Conservation (phyloP, 208 protist genomes). For the Leishmania arabica region DNA sequence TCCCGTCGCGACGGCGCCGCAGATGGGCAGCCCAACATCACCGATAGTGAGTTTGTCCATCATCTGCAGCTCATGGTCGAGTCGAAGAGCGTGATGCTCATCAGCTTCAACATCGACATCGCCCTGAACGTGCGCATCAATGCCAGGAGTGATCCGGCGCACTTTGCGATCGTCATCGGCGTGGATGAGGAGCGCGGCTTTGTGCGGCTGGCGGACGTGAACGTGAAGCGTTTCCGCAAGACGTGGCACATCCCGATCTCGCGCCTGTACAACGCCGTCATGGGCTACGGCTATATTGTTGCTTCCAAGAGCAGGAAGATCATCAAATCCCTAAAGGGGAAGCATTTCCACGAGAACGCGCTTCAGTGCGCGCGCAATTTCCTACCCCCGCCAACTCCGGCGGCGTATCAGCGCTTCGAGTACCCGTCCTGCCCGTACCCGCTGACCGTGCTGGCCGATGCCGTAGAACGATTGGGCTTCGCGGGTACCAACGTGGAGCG, state of each 20-base stretch:
- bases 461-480: constrained; percentile 80
- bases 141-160: constrained; percentile 54
- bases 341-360: constrained; percentile 54
- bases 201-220: constrained; percentile 87
- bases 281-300: constrained; percentile 91
- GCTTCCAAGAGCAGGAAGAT: constrained; percentile 70
- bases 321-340: constrained; percentile 64
- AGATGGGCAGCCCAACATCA: constrained; percentile 86
- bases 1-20: constrained; percentile 72
- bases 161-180: constrained; percentile 91
- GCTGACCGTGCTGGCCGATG: constrained; percentile 87
- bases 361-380: constrained; percentile 63
- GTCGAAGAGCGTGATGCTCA: constrained; percentile 84
- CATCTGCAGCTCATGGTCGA: constrained; percentile 68
- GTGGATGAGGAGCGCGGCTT: constrained; percentile 71
- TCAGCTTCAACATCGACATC: constrained; percentile 89
- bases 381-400: constrained; percentile 55
- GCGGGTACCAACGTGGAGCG: constrained; percentile 66
- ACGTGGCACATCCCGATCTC: constrained; percentile 83
- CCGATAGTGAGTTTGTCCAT: constrained; percentile 73
- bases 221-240: constrained; percentile 90
- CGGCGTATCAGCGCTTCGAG: constrained; percentile 74
- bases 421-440: constrained; percentile 82
- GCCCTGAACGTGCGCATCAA: constrained; percentile 79
- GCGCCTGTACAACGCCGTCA: constrained; percentile 82